A percentile compares a stretch with the other conserved stretches of the same genome.
phyloP scores from a whole-genome alignment of 495 filamentous ascomycete species.

The Podospora didyma region DNA sequence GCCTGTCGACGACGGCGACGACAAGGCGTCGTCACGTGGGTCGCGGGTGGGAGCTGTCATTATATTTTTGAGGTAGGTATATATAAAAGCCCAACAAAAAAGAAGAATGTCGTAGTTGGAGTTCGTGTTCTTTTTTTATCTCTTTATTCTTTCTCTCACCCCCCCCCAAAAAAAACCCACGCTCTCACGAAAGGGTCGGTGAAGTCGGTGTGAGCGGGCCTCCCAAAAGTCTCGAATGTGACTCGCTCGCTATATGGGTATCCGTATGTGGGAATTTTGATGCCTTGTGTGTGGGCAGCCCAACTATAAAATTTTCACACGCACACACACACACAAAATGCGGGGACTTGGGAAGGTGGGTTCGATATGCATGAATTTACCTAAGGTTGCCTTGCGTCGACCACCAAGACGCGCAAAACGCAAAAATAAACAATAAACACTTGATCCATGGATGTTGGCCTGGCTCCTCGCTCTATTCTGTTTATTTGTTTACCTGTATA shows the following conservation, averaged over 20 bases:
- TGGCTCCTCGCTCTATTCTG: too few species aligned
- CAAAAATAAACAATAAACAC: too few species aligned
- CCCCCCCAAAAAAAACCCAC: too few species aligned
- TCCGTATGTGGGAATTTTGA: neutral
- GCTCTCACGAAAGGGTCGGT: too few species aligned
- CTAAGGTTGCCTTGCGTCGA: neutral
- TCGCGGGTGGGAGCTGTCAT: constrained; percentile 16
- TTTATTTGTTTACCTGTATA: too few species aligned
- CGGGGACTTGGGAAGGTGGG: neutral
- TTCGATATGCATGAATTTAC: neutral
- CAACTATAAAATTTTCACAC: neutral
- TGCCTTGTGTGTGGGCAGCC: neutral
- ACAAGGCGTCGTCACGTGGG: neutral
- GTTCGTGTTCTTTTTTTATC: constrained; percentile 1
- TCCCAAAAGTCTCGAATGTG: neutral
- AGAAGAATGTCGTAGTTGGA: too few species aligned
- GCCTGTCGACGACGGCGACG: neutral
- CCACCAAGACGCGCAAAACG: neutral
- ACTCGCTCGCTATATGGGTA: too few species aligned
- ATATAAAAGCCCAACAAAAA: too few species aligned
- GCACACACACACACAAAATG: too few species aligned
- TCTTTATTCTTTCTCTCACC: constrained; percentile 4
- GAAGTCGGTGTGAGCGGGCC: neutral
- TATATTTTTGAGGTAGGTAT: neutral
- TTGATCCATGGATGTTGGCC: too few species aligned